Percentiles rank a stretch among this genome's conserved stretches.
phyloP scores from a whole-genome alignment of 495 filamentous ascomycete genomes.

The Terfezia claveryi region DNA sequence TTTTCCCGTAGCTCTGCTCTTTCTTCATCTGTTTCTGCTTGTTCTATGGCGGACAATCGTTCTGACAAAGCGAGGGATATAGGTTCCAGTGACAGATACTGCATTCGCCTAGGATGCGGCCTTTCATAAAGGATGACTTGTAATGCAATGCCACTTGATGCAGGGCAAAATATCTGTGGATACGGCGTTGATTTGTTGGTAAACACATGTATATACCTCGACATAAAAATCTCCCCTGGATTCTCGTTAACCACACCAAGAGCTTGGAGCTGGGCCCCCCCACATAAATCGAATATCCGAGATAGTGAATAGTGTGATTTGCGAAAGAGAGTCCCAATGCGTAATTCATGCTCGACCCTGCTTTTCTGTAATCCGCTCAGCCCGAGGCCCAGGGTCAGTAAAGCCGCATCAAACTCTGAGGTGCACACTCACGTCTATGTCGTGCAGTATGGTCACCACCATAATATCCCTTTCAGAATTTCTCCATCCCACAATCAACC shows the following conservation, averaged over 20 bases:
- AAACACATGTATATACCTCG: conserved; percentile 47
- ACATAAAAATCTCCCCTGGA: conserved; percentile 28
- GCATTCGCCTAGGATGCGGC: conserved; percentile 73
- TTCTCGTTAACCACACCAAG: conserved; percentile 53
- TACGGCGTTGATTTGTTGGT: conserved; percentile 33
- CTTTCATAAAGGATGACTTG: conserved; percentile 79
- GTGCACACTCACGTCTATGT: conserved; percentile 51
- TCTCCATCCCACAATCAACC: conserved; percentile 83
- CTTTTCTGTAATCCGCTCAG: conserved; percentile 25
- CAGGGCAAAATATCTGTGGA: conserved; percentile 51
- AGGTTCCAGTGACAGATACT: conserved; percentile 79
- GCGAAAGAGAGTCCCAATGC: conserved; percentile 60
- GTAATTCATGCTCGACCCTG: conserved; percentile 72
- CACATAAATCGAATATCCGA: conserved; percentile 67
- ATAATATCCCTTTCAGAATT: conserved; percentile 83
- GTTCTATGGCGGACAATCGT: conserved; percentile 23
- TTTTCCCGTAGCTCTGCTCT: conserved; percentile 33
- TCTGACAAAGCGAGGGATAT: conserved; percentile 77
- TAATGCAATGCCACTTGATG: conserved; percentile 36
- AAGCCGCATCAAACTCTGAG: too few species aligned
- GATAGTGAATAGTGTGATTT: conserved; percentile 60
- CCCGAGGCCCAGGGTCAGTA: too few species aligned
- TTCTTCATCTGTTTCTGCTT: conserved; percentile 34
- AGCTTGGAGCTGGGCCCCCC: conserved; percentile 60
- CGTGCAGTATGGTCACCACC: conserved; percentile 69